Conservation (phyloP, 1,139 yeast genomes). For the Yamadazyma pseudoaaseri region DNA sequence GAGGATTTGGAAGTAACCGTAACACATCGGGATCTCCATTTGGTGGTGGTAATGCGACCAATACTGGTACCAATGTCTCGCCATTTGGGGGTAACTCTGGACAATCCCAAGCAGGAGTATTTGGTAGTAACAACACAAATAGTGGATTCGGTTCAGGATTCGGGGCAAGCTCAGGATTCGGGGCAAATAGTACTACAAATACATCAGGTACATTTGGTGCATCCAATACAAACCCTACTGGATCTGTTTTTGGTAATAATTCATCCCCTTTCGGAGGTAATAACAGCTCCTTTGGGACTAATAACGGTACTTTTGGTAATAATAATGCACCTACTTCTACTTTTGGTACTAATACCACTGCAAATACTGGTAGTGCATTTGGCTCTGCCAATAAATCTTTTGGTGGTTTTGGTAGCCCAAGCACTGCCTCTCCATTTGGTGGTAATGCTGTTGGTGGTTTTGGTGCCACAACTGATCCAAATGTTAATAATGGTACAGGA, state of each 20-base stretch:
- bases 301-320: conserved; percentile 12
- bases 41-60: conserved; percentile 14
- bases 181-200: conserved; percentile 6
- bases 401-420: conserved; percentile 27
- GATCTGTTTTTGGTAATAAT: conserved; percentile 22
- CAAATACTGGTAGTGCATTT: conserved; percentile 23
- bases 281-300: conserved; percentile 23
- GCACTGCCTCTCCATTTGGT: conserved; percentile 23
- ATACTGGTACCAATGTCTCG: conserved; percentile 15
- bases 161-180: background rate
- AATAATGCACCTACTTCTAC: conserved; percentile 8
- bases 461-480: conserved; percentile 31
- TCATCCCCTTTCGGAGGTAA: conserved; percentile 11
- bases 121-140: conserved; percentile 1
- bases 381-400: conserved; percentile 21
- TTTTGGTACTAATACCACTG: conserved; percentile 18
- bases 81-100: conserved; percentile 1
- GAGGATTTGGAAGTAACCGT: conserved; percentile 53
- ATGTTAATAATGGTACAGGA: conserved; percentile 66
- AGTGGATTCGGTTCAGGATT: conserved; percentile 9
- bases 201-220: conserved; percentile 39
- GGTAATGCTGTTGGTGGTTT: conserved; percentile 22
- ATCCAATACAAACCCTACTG: conserved; percentile 16
- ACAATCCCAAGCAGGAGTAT: conserved; percentile 3
- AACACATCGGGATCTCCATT: conserved; percentile 30